Evolutionary conservation across 345 rosid species (phyloP), one percentile per base, ranked within the genome.

Genomic region (Aquilaria malaccensis): DNA sequence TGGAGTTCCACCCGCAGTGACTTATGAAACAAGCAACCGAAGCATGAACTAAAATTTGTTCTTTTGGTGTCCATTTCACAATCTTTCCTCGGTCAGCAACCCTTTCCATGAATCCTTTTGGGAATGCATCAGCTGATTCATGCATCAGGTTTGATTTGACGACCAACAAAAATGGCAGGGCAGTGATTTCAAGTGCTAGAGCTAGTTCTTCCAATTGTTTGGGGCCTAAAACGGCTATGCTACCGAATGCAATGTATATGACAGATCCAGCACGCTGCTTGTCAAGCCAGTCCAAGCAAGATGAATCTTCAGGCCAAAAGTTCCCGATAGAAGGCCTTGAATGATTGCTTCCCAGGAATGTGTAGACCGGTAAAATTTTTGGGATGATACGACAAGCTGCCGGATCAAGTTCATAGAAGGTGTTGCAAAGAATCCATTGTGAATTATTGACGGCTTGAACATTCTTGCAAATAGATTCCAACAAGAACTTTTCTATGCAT

Each of bases 191-290:
- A 22, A 64, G 60, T 10, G 43, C 78, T 0, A 57, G 32, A 9
- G 83, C 79, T 0, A 85, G 58, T 61, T 81, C 85, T 0, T 71
- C 41, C 0, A 73, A 55, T 53, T 82, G 82, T 7, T 71, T 43
- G 48, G 63, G 68, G 50, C 58, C 66, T 7, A 72, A 22, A 33
- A 46, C 13, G 0, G 55, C 51, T 2, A 52, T 0, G 61, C 78
- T 78, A 22, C 87, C 80, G 45, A 82, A 80, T 11, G 91, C 78
- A 22, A 72, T 70, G 49, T 82, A 79, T n/a, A 82, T 74, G 15
- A 80, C 82, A 0, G 85, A 73, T 1, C 61, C 56, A 2, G 62
- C 11, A 4, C 78, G 62, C 45, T 53, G 80, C 1, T 78, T 56
- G 58, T 77, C 80, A 6, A 85, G 81, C 88, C 81, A 79, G 52